Conservation (phyloP, 1,139 yeast species). For the Scheffersomyces quercinus region DNA sequence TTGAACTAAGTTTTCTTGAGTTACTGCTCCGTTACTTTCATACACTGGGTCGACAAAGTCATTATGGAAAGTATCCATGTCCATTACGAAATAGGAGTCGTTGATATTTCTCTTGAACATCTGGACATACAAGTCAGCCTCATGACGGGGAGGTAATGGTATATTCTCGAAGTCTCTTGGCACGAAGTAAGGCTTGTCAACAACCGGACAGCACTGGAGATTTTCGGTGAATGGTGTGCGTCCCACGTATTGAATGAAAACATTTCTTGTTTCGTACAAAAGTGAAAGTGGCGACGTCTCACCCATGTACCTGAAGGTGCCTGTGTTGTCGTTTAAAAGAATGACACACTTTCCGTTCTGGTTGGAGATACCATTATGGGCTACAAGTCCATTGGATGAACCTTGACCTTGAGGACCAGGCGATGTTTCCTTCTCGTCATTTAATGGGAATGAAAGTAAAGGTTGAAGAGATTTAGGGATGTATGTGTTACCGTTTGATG, state of each 20-base stretch:
- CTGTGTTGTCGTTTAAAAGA: conserved; percentile 15
- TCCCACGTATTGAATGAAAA: conserved; percentile 10
- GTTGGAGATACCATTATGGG: conserved; percentile 13
- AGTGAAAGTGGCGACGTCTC: conserved; percentile 20
- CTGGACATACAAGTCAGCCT: neutral
- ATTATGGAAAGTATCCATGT: neutral
- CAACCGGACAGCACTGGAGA: neutral
- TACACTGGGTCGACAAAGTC: neutral
- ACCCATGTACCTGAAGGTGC: conserved; percentile 19
- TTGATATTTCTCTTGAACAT: conserved; percentile 1
- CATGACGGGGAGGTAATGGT: neutral
- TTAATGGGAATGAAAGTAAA: conserved; percentile 18
- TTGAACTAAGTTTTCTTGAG: neutral
- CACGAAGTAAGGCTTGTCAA: neutral
- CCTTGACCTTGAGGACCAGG: neutral
- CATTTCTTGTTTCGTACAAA: conserved; percentile 17
- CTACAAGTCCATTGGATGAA: neutral
- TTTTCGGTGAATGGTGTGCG: neutral
- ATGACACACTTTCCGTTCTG: conserved; percentile 16
- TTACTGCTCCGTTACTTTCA: neutral
- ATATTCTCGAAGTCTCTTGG: neutral
- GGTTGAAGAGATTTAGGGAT: conserved; percentile 23
- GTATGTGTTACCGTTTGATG: conserved; percentile 5
- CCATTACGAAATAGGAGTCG: neutral
- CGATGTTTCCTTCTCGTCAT: conserved; percentile 3